Evolutionary conservation across 768 basidiomycete species (phyloP), one percentile per base, ranked within the genome.

Genomic region (Tricholoma matsutake): DNA sequence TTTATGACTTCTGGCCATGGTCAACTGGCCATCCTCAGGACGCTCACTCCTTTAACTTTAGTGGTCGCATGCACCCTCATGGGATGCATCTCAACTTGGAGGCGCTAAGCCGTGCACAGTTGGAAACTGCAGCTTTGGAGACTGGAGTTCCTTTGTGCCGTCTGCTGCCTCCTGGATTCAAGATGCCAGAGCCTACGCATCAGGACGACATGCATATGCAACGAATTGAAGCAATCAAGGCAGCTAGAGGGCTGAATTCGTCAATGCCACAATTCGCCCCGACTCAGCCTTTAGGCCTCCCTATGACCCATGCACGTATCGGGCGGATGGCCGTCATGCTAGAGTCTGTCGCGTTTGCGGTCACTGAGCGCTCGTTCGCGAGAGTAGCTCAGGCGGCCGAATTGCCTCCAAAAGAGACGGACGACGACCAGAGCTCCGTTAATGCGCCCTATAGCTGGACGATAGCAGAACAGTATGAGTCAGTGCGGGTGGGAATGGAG

Each of bases 91-190:
- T 92, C 13, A 91, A 92, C 68, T 65, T 89, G 37, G 81, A 83
- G 62, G 88, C 80, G 4, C 76, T 92, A 49, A 76, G 81, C 11
- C 75, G 75, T 31, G 71, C 71, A 7, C 81, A 88, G 69, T 77
- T 88, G 11, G 81, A 87, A 61, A 79, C 78, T 18, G 84, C 88
- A 3, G 86, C 88, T 4, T 75, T 86, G 64, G 90, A 91, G 70
- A 86, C 88, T 3, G 87, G 88, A 3, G 83, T 85, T 0, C 81
- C 88, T 0, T 76, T 87, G 1, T 74, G 77, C 37, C 78, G 75
- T 32, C 75, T 89, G 3, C 69, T 86, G 2, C 83, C 83, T 2
- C 69, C 45, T n/a, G 67, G 62, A 13, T 70, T 68, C 41, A 31
- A 51, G n/a, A 52, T 52, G 35, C 54, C 61, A 8, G 39, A 1